These are phyloP conservation scores for Colletotrichum spinosum DNA, from an alignment of 2,329 filamentous ascomycete genomes.

Conservation along the genomic window DNA sequence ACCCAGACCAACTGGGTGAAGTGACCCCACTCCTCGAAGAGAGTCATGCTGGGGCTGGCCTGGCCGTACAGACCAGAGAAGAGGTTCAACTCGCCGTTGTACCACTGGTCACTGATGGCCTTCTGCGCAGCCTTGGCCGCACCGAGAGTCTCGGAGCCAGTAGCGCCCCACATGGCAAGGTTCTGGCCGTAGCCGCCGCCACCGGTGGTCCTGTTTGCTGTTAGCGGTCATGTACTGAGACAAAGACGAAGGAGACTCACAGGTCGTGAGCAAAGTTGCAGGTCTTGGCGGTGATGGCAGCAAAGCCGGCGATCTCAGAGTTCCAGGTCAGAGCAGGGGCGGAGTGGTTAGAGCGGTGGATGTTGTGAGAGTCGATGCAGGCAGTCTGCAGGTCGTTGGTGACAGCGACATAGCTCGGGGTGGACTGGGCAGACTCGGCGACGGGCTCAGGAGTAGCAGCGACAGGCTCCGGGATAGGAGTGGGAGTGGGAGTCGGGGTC, in stretches of 20 bases:
- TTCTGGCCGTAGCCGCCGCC: slow-evolving; percentile 88
- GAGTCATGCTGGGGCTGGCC: slow-evolving; percentile 67
- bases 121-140: slow-evolving; percentile 68
- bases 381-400: slow-evolving; percentile 48
- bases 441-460: slow-evolving; percentile 15
- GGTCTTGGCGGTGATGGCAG: slow-evolving; percentile 69
- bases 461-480: slow-evolving; percentile 33
- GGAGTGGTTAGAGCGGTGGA: slow-evolving; percentile 86
- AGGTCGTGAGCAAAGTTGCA: slow-evolving; percentile 83
- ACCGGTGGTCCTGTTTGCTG: slow-evolving; percentile 61
- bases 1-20: slow-evolving; percentile 59
- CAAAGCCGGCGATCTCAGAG: slow-evolving; percentile 70
- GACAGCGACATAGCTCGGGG: slow-evolving; percentile 22
- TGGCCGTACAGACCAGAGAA: slow-evolving; percentile 66
- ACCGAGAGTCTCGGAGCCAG: slow-evolving; percentile 57
- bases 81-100: slow-evolving; percentile 79
- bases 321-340: slow-evolving; percentile 75
- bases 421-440: slow-evolving; percentile 41
- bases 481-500: slow-evolving; percentile 29
- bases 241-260: slow-evolving; percentile 61
- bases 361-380: slow-evolving; percentile 82
- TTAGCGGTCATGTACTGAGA: not conserved
- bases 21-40: slow-evolving; percentile 75
- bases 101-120: slow-evolving; percentile 87
- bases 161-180: slow-evolving; percentile 74